Evolutionary conservation across 441 rosid genomes (phyloP), one percentile per base, ranked within the genome.

Genomic region (Flueggea neowawraea): DNA sequence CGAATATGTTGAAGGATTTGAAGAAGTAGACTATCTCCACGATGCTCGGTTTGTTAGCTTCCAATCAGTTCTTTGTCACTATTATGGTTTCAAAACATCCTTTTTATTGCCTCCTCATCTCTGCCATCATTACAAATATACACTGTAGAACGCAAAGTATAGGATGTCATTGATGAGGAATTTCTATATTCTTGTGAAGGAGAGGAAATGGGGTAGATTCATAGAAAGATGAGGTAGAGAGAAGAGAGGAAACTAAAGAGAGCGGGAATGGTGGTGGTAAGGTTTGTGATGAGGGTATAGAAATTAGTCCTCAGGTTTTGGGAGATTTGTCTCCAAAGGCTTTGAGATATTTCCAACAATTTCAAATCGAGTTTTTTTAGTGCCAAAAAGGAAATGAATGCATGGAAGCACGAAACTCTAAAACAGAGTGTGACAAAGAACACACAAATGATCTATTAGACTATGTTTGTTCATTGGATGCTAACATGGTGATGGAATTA

Each of bases 141-240:
- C 96, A 4, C 65, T 89, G 73, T 84, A 93, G 96, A 89, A 86
- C 60, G 91, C 96, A 15, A 91, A 89, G 78, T 89, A 89, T 64
- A 81, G 93, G 75, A 71, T 89, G 43, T 80, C 85, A 2, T 68
- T 86, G 82, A 67, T 60, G 69, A 75, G 90, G 68, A 88, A 85
- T 68, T 80, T 79, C 17, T 88, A 85, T 63, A 80, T 79, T 13
- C 52, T 73, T 3, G 15, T 10, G 72, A 69, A 76, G 55, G 53
- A 63, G 63, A 66, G 68, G 22, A 47, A 57, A 54, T 66, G 41
- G 41, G 3, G 61, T 53, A 61, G 65, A 63, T 36, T 67, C 57
- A 39, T 69, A 53, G 63, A 67, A 10, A 17, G 57, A 63, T 53
- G 63, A 66, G 64, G 73, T 69, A 56, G 68, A 61, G 3, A 56